Conservation (phyloP, 208 protist genomes). For the Porcisia deanei region DNA sequence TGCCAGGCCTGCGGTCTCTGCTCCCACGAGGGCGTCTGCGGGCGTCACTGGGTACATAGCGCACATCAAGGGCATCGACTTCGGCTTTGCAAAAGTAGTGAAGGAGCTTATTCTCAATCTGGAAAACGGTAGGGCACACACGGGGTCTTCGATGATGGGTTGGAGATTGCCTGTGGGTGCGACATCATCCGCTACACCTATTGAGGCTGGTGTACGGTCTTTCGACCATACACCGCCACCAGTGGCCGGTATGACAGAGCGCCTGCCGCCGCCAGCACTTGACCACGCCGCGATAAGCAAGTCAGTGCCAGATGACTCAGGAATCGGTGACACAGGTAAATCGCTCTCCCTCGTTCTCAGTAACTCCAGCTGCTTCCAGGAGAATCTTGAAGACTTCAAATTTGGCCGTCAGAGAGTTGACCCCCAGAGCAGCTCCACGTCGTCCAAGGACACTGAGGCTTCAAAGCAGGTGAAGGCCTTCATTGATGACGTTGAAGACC, state of each 20-base stretch:
- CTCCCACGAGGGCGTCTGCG: background rate
- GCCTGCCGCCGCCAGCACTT: background rate
- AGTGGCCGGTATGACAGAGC: background rate
- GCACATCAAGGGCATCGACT: conserved; percentile 41
- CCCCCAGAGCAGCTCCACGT: conserved; percentile 8
- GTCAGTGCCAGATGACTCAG: conserved; percentile 2
- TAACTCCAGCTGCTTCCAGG: conserved; percentile 12
- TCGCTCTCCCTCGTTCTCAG: background rate
- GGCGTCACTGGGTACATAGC: background rate
- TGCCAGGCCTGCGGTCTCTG: background rate
- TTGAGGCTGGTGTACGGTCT: background rate
- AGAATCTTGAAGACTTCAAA: conserved; percentile 30
- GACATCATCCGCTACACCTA: background rate
- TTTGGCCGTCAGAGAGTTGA: conserved; percentile 27
- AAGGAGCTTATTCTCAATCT: conserved; percentile 28
- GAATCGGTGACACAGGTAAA: background rate
- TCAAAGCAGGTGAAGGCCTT: conserved; percentile 11
- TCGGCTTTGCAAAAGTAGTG: conserved; percentile 40
- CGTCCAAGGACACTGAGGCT: conserved; percentile 10
- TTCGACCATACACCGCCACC: background rate
- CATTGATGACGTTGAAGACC: conserved; percentile 55
- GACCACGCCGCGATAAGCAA: conserved; percentile 1
- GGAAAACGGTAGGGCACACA: background rate
- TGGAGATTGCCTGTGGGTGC: background rate
- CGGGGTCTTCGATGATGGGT: background rate